phyloP scores from a whole-genome alignment of 345 rosid species.

The Eutrema yunnanense region DNA sequence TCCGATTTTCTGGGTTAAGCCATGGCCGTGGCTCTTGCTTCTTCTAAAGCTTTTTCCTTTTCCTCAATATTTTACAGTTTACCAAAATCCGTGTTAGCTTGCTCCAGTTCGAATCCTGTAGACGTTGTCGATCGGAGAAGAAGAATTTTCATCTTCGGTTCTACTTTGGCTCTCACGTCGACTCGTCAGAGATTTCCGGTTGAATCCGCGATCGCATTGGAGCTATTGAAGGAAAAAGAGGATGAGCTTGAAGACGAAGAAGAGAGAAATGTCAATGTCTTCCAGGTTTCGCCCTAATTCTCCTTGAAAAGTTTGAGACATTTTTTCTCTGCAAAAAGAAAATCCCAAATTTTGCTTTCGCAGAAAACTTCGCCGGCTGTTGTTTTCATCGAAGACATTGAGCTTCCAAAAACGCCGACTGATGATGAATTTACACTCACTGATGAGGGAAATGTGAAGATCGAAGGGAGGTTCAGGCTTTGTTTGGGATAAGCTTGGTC shows the following conservation, averaged over 20 bases:
- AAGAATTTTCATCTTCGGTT: slow-evolving; percentile 43
- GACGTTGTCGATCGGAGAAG: slow-evolving; percentile 19
- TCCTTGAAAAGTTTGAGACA: not conserved
- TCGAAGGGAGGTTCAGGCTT: slow-evolving; percentile 86
- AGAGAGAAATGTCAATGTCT: slow-evolving; percentile 58
- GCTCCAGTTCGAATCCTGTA: slow-evolving; percentile 21
- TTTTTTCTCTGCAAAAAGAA: not conserved
- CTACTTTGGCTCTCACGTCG: slow-evolving; percentile 28
- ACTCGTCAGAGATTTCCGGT: slow-evolving; percentile 10
- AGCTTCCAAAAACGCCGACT: slow-evolving; percentile 41
- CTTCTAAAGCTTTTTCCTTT: not conserved
- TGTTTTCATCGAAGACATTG: slow-evolving; percentile 67
- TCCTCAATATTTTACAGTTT: not conserved
- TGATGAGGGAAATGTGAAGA: slow-evolving; percentile 42
- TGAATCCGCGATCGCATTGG: slow-evolving; percentile 44
- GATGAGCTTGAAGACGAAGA: slow-evolving; percentile 67
- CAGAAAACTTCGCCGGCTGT: slow-evolving; percentile 74
- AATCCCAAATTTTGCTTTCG: not conserved
- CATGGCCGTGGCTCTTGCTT: too few species aligned
- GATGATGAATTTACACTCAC: slow-evolving; percentile 5
- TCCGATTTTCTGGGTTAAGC: too few species aligned
- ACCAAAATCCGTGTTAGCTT: slow-evolving; percentile 1
- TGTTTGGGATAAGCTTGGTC: too few species aligned
- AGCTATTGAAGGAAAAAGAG: slow-evolving; percentile 7
- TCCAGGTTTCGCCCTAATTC: slow-evolving; percentile 45